A percentile compares a stretch with the other conserved stretches of the same genome.
Conservation (phyloP, 2,329 filamentous ascomycete genomes). For the Lachnellula hyalina region DNA sequence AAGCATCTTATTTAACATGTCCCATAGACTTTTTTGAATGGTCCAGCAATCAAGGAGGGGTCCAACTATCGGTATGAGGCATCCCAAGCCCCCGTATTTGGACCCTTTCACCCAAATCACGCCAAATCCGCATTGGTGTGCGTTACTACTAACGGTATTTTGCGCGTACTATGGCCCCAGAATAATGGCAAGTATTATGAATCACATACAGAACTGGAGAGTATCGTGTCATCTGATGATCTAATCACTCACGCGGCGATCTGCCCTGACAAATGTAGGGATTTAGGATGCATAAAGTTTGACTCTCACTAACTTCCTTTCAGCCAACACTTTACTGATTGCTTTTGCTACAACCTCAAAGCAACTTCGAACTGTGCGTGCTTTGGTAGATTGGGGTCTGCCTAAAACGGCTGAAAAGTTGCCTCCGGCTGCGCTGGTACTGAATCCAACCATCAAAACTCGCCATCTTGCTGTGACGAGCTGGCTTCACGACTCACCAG, state of each 20-base stretch:
- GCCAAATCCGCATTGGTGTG: slow-evolving; percentile 70
- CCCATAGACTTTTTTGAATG: slow-evolving; percentile 43
- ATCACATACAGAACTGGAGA: slow-evolving; percentile 67
- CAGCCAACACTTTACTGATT: slow-evolving; percentile 49
- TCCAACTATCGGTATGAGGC: slow-evolving; percentile 64
- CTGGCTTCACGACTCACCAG: slow-evolving; percentile 36
- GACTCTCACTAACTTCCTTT: slow-evolving; percentile 8
- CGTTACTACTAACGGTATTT: slow-evolving; percentile 66
- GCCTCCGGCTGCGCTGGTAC: slow-evolving; percentile 39
- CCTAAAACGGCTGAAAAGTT: slow-evolving; percentile 52
- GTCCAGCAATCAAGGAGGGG: slow-evolving; percentile 59
- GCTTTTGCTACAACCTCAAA: slow-evolving; percentile 64
- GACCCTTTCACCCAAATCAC: slow-evolving; percentile 67
- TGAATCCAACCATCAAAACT: slow-evolving; percentile 50
- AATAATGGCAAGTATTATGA: slow-evolving; percentile 68
- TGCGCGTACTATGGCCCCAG: slow-evolving; percentile 75
- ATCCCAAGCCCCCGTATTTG: slow-evolving; percentile 58
- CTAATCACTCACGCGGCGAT: slow-evolving; percentile 76
- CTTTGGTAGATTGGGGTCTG: slow-evolving; percentile 69
- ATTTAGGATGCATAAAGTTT: not conserved
- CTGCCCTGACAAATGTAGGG: slow-evolving; percentile 66
- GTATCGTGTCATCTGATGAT: slow-evolving; percentile 65
- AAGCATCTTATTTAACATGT: not conserved
- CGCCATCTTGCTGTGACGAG: slow-evolving; percentile 52
- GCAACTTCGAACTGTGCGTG: slow-evolving; percentile 68